Evolutionary conservation across 1,284 basidiomycete species (phyloP).

Genomic region (Naganishia albida): DNA sequence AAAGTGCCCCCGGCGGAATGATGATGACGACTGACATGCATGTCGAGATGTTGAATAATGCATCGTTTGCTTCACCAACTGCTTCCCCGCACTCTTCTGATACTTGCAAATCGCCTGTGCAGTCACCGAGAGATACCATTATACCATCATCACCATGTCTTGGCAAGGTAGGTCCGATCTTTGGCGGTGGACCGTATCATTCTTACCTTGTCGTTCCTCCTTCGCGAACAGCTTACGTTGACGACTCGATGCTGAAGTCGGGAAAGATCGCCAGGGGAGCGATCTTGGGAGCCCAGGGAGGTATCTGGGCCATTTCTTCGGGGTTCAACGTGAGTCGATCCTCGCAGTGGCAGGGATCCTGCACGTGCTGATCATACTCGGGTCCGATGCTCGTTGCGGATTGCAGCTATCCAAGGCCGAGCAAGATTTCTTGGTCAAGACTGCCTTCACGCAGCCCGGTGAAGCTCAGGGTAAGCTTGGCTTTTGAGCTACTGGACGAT

Average conservation of each 20-base stretch:
- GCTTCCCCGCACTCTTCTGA: no score
- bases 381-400: background rate
- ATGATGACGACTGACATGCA: conserved; percentile 10
- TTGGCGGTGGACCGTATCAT: no score
- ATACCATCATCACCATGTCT: conserved; percentile 11
- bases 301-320: conserved; percentile 77
- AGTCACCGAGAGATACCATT: background rate
- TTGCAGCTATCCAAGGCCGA: conserved; percentile 71
- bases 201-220: no score
- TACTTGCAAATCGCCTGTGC: background rate
- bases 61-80: no score
- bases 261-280: conserved; percentile 76
- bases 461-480: conserved; percentile 54
- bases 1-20: background rate
- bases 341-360: no score
- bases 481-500: background rate
- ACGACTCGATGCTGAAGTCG: conserved; percentile 76
- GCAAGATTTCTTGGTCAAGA: conserved; percentile 65
- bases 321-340: conserved; percentile 69
- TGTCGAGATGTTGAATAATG: no score
- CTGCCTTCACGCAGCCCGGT: conserved; percentile 60
- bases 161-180: conserved; percentile 32
- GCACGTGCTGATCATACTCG: background rate
- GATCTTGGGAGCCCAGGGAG: conserved; percentile 80
- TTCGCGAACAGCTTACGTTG: conserved; percentile 71